Conservation (phyloP, 148 eudicot species). For the Hydrangea macrophylla region DNA sequence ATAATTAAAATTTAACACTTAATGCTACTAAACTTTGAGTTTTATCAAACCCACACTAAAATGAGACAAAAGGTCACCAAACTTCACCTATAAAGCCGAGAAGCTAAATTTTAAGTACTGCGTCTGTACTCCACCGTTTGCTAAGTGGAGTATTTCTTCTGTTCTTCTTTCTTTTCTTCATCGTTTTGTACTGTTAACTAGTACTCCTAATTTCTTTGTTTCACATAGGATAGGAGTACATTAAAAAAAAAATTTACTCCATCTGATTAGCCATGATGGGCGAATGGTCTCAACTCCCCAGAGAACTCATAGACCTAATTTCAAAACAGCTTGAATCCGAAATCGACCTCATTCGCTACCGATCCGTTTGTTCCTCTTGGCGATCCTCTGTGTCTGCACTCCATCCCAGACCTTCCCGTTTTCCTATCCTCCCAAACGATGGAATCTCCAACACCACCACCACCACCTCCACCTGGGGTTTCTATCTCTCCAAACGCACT, state of each 20-base stretch:
- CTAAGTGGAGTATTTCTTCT: too few species aligned
- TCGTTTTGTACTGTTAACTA: not conserved
- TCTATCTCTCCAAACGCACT: slow-evolving; percentile 57
- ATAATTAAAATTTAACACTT: too few species aligned
- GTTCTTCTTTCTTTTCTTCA: slow-evolving; percentile 5
- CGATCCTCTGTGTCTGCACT: slow-evolving; percentile 28
- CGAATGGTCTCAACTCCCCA: slow-evolving; percentile 66
- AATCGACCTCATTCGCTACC: slow-evolving; percentile 51
- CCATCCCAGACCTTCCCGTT: slow-evolving; percentile 21
- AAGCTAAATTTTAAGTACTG: too few species aligned
- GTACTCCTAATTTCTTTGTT: not conserved
- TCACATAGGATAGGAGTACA: not conserved
- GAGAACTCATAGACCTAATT: slow-evolving; percentile 54
- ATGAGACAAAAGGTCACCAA: too few species aligned
- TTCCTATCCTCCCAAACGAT: slow-evolving; percentile 43
- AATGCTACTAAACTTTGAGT: too few species aligned
- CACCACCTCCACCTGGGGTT: slow-evolving; percentile 46
- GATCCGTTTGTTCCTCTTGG: slow-evolving; percentile 74
- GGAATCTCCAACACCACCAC: slow-evolving; percentile 44
- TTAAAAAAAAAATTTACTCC: too few species aligned
- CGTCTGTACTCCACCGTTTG: too few species aligned
- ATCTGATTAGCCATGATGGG: too few species aligned
- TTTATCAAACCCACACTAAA: too few species aligned
- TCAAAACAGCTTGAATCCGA: slow-evolving; percentile 39
- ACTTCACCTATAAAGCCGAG: too few species aligned